Base-by-base conservation (phyloP, 2,329 filamentous ascomycete species). In the Cytospora piceae region DNA sequence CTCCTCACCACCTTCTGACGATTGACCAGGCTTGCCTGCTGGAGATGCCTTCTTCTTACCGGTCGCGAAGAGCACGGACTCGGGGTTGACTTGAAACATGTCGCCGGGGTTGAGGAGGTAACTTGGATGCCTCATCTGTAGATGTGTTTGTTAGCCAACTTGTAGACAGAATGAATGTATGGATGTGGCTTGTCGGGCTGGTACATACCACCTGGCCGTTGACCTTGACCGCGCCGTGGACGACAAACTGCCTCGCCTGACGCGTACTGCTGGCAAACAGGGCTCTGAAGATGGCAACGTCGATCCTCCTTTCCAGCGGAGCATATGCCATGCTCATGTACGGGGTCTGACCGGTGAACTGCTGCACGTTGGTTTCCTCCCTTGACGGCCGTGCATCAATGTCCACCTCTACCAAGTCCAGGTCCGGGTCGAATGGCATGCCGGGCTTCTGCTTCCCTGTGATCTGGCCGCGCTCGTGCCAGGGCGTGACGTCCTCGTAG, bases 251-350 rank as follows among this genome's bases (percentile, higher is more conserved):
- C 71, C 94, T 88, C 17, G 96, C 96, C 79, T 99, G 95, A 71
- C 94, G 86, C 42, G 92, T 87, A 78, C 93, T 97, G 78, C 93
- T 97, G 52, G 95, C 94, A 78, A 99, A 99, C 77, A 99, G 79
- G 46, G 95, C 90, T 59, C 95, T 85, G 82, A 96, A 98, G 68
- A 99, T 88, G 71, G 95, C 94, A n/a, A 93, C 93, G 75, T 99
- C 95, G 68, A 99, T 80, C 73, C 95, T 87, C 76, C 95, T 85
- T 80, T 99, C 95, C 74, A 96, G 82, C 7, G 95, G 95, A 66
- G 92, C 92, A 80, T 92, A 99, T 3, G 91, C 90, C 94, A 98
- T 98, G 75, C 94, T 89, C 90, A 96, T 96, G 75, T 96, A 98
- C 9, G 95, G 95, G 37, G 91, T 96, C 74, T 76, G 74, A n/a